Conservation (phyloP, 345 rosid species). For the Fremontodendron californicum region DNA sequence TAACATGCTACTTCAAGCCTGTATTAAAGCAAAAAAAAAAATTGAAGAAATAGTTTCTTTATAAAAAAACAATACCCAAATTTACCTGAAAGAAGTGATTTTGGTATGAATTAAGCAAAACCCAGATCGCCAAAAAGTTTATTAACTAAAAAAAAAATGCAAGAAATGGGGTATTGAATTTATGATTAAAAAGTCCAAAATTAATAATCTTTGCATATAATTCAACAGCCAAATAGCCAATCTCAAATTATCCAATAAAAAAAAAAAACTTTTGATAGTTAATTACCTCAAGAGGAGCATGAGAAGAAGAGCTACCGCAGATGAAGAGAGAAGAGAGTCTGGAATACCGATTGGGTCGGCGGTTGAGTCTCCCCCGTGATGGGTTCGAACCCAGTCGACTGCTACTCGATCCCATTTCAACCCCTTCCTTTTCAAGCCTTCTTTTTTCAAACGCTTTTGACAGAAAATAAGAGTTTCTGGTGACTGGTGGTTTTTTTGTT, state of each 20-base stretch:
- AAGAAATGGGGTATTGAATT: background rate
- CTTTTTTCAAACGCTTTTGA: background rate
- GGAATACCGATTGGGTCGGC: conserved; percentile 29
- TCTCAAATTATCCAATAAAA: background rate
- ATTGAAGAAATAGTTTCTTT: background rate
- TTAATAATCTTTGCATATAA: background rate
- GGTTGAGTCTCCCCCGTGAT: conserved; percentile 27
- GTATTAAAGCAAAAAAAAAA: background rate
- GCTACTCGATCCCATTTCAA: conserved; percentile 49
- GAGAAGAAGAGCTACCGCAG: conserved; percentile 52
- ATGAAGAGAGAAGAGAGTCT: conserved; percentile 33
- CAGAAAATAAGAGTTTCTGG: background rate
- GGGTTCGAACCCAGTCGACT: conserved; percentile 40
- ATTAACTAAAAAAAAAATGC: background rate
- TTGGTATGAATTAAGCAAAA: background rate
- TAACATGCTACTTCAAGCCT: background rate
- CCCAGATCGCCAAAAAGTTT: background rate
- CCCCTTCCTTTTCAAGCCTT: background rate
- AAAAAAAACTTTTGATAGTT: background rate
- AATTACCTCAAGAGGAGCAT: conserved; percentile 42
- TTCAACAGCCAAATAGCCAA: background rate
- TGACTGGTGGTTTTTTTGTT: background rate
- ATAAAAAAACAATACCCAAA: background rate
- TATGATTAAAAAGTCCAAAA: background rate
- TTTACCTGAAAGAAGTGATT: background rate